Percentiles rank a stretch among this genome's conserved stretches.
These are phyloP conservation scores for Saprolegnia diclina DNA, from an alignment of 352 stramenopile species.

Conservation along the genomic window DNA sequence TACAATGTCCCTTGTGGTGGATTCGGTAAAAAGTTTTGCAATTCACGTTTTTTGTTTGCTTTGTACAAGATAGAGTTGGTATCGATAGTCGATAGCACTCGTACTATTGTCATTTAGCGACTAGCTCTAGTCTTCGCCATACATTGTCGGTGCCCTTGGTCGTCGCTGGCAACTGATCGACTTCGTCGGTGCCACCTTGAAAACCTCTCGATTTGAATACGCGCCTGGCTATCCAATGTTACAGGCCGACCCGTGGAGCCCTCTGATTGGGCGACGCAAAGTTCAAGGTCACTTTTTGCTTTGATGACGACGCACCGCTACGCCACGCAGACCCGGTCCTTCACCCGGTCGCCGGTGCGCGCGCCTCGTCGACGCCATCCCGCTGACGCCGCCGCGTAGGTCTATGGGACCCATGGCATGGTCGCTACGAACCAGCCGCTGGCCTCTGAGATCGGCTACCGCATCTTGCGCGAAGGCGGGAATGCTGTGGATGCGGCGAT, in stretches of 20 bases:
- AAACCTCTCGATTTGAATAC: no score
- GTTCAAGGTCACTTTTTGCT: neutral
- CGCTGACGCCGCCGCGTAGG: constrained; percentile 8
- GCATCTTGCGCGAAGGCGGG: constrained; percentile 83
- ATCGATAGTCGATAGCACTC: no score
- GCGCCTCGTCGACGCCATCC: neutral
- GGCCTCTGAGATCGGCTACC: constrained; percentile 88
- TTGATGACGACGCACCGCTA: neutral
- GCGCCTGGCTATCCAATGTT: no score
- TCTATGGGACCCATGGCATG: constrained; percentile 87
- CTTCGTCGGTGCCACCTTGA: no score
- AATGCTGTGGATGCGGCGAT: constrained; percentile 94
- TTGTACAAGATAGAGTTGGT: no score
- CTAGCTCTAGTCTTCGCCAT: no score
- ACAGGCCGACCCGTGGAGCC: neutral
- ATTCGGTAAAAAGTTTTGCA: no score
- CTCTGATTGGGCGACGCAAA: neutral
- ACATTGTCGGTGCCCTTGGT: no score
- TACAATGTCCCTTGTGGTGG: no score
- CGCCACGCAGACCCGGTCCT: neutral
- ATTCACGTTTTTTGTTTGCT: no score
- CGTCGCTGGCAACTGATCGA: no score
- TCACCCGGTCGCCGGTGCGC: constrained; percentile 17
- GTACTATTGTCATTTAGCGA: no score
- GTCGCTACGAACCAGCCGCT: constrained; percentile 92